These are phyloP conservation scores for Coniochaeta sp. DNA, from an alignment of 2,329 filamentous ascomycete species.

Conservation along the genomic window DNA sequence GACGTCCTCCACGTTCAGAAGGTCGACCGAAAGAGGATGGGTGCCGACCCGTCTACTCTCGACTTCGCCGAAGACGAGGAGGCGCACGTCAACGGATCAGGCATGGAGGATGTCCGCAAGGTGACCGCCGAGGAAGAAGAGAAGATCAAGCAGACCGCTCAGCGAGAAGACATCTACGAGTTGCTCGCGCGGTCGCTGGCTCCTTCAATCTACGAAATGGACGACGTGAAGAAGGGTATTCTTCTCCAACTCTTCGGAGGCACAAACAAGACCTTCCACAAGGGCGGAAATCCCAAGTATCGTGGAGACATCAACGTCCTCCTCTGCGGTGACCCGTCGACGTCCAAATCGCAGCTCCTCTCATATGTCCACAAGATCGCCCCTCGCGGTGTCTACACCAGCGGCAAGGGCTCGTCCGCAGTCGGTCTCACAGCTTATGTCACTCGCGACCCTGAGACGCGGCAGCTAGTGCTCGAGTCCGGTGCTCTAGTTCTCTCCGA, in stretches of 20 bases:
- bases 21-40: conserved; percentile 89
- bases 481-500: conserved; percentile 73
- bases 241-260: conserved; percentile 93
- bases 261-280: conserved; percentile 96
- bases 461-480: conserved; percentile 73
- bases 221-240: conserved; percentile 98
- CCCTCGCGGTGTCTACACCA: conserved; percentile 76
- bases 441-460: conserved; percentile 71
- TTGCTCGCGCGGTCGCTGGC: conserved; percentile 84
- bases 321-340: conserved; percentile 94
- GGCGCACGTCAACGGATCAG: conserved; percentile 58
- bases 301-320: conserved; percentile 96
- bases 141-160: conserved; percentile 75
- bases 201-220: conserved; percentile 94
- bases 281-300: conserved; percentile 91
- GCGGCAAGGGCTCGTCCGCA: conserved; percentile 72
- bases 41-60: conserved; percentile 82
- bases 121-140: conserved; percentile 80
- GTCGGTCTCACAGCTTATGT: conserved; percentile 78
- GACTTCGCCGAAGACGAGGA: conserved; percentile 72
- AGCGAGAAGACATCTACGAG: conserved; percentile 84
- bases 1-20: conserved; percentile 96
- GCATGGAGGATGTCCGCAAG: conserved; percentile 75
- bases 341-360: conserved; percentile 89
- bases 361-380: conserved; percentile 97